Conservation (phyloP, 2,329 filamentous ascomycete genomes). For the Talaromyces piceae region DNA sequence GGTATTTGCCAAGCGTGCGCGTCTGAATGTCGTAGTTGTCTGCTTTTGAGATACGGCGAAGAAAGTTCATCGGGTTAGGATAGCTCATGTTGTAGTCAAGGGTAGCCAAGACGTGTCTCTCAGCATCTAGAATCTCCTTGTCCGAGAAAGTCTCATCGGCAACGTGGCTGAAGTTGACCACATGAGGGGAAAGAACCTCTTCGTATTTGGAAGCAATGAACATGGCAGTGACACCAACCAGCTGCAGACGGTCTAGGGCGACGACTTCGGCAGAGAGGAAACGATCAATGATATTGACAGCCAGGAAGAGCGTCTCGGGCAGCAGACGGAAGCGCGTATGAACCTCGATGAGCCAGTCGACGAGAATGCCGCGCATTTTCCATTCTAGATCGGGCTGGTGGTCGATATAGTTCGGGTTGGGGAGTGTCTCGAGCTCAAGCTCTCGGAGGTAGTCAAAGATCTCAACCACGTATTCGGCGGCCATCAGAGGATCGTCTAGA, state of each 20-base stretch:
- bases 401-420: constrained; percentile 91
- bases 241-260: constrained; percentile 87
- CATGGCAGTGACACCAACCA: constrained; percentile 97
- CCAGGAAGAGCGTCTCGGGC: constrained; percentile 91
- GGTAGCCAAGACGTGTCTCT: constrained; percentile 84
- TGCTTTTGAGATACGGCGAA: constrained; percentile 96
- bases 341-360: constrained; percentile 98
- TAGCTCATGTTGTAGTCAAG: constrained; percentile 97
- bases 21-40: constrained; percentile 99
- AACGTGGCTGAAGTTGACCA: constrained; percentile 94
- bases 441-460: constrained; percentile 94
- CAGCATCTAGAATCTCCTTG: constrained; percentile 91
- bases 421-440: constrained; percentile 70
- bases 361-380: constrained; percentile 95
- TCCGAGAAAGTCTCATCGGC: constrained; percentile 95
- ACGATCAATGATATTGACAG: constrained; percentile 96
- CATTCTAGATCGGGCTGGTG: constrained; percentile 93
- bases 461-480: constrained; percentile 91
- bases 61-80: constrained; percentile 99
- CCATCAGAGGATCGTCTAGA: constrained; percentile 90
- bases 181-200: constrained; percentile 92
- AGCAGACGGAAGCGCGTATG: constrained; percentile 94
- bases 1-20: constrained; percentile 91
- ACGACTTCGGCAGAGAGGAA: constrained; percentile 95
- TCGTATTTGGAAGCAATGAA: constrained; percentile 99